Evolutionary conservation across 768 basidiomycete genomes (phyloP), one percentile per base, ranked within the genome.

Genomic region (Boletus pseudo-olivaceus): DNA sequence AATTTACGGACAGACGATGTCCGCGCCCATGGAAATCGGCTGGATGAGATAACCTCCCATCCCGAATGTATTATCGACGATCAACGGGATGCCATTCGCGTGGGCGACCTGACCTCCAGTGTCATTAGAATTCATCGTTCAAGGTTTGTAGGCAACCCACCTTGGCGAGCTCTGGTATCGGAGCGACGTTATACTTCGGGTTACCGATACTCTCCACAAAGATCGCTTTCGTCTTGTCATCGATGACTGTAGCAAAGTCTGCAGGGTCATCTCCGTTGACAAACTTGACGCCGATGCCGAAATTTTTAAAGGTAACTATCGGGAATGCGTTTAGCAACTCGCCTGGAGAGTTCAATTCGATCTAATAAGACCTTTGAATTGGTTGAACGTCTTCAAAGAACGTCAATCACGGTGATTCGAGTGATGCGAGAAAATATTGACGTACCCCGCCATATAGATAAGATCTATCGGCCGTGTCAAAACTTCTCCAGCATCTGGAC

Each of bases 11-110:
- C 82, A 76, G 54, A 91, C 75, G 54, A 92, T 88, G 58, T 93
- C 88, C 0, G 90, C 89, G 14, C 90, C 90, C 60, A 81, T 78
- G 23, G 83, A 77, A 55, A 91, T 82, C 2, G 90, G 90, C 1
- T 78, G 75, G 54, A 85, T 74, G 51, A 91, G 76, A 62, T 88
- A 92, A 33, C 78, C 62, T 60, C 85, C 87, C 72, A 85, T 83
- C 41, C 85, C 88, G 56, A 88, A 88, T 6, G 86, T 90, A 62
- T 89, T 90, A 62, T 90, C 88, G 0, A 92, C 89, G 44, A 92
- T 83, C 41, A 93, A 73, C 1, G 91, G 91, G 23, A 92, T 85
- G 1, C 79, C 78, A 61, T 84, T 75, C 32, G 79, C 77, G 62
- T 90, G 89, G 1, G 91, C 91, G 38, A 89, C 70, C 83, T 86